Evolutionary conservation across 805 yeast species (phyloP).

Genomic region (Zygotorulaspora sp.): DNA sequence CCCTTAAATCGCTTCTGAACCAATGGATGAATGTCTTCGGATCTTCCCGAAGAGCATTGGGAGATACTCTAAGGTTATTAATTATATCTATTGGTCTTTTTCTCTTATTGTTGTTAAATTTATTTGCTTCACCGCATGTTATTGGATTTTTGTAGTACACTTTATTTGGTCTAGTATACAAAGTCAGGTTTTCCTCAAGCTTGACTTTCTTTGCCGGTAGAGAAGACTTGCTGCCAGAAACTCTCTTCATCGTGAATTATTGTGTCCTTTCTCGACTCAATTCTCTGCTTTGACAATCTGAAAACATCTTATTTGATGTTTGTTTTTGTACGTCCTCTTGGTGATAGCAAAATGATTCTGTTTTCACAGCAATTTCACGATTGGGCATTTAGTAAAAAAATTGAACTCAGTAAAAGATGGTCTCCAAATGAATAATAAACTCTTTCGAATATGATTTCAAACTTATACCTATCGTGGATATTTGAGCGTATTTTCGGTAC

Average conservation of each 20-base stretch:
- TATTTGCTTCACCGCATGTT: constrained; percentile 17
- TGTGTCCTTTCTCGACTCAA: no score
- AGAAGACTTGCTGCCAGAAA: constrained; percentile 1
- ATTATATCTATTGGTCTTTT: constrained; percentile 18
- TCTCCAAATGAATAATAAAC: no score
- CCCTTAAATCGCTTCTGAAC: constrained; percentile 45
- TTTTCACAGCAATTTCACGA: no score
- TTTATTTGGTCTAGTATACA: constrained; percentile 14
- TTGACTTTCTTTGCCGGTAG: constrained; percentile 6
- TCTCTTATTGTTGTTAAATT: constrained; percentile 19
- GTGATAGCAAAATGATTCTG: no score
- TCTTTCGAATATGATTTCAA: no score
- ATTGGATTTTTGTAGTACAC: constrained; percentile 20
- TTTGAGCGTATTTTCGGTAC: no score
- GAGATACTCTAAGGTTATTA: constrained; percentile 5
- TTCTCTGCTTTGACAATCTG: no score
- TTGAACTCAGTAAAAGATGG: no score
- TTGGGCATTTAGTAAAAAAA: no score
- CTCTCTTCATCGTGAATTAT: constrained; percentile 6
- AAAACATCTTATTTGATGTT: no score
- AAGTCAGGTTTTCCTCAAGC: constrained; percentile 15
- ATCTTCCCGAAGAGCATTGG: constrained; percentile 1
- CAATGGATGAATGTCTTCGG: constrained; percentile 38
- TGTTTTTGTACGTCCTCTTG: no score
- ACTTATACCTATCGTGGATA: no score